These are phyloP conservation scores for Malus sieversii DNA, from an alignment of 306 rosid genomes.

Conservation along the genomic window DNA sequence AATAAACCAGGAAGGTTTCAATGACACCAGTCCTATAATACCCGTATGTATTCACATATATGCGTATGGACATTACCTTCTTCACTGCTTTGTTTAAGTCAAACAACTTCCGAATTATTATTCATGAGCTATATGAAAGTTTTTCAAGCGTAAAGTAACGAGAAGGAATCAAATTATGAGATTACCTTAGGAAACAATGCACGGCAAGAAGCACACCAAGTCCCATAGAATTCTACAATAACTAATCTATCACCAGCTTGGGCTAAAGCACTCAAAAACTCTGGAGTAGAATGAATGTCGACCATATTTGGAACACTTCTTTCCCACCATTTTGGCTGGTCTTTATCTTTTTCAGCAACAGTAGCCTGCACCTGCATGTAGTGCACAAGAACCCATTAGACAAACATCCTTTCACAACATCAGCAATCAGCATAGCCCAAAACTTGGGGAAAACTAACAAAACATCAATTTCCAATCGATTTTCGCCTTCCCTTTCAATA, in stretches of 20 bases:
- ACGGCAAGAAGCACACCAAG: constrained; percentile 99
- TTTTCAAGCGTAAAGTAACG: not conserved
- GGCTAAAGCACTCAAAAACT: constrained; percentile 69
- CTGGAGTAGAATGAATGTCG: constrained; percentile 94
- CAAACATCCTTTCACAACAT: not conserved
- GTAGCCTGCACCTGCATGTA: constrained; percentile 70
- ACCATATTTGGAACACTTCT: constrained; percentile 83
- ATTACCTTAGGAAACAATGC: constrained; percentile 92
- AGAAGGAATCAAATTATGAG: not conserved
- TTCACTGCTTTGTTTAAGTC: not conserved
- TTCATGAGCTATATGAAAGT: not conserved
- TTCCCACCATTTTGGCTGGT: constrained; percentile 99
- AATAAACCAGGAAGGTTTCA: not conserved
- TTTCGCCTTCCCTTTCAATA: not conserved
- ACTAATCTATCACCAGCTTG: constrained; percentile 92
- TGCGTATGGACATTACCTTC: not conserved
- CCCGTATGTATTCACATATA: not conserved
- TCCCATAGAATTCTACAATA: constrained; percentile 93
- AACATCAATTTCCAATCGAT: not conserved
- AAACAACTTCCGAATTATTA: not conserved
- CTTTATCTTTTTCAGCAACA: constrained; percentile 64
- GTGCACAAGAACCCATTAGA: constrained; percentile 16
- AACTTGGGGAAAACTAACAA: not conserved
- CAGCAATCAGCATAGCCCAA: not conserved
- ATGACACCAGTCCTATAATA: not conserved